These are phyloP conservation scores for Fraxinus cuspidata DNA, from an alignment of 257 asterid genomes.

Conservation along the genomic window DNA sequence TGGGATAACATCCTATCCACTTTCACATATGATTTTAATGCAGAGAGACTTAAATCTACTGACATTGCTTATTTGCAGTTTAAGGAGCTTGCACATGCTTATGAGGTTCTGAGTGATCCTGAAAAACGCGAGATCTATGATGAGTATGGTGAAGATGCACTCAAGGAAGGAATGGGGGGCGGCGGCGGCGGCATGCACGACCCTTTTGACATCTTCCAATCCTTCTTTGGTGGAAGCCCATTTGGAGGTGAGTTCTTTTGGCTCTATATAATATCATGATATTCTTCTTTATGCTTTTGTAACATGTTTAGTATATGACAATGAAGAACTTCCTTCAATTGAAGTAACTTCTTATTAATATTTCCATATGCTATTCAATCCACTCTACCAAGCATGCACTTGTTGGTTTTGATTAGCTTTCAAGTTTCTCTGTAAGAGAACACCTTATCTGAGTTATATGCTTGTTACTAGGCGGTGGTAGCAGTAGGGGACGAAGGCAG, in stretches of 20 bases:
- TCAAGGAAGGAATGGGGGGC: constrained; percentile 48
- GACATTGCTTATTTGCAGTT: constrained; percentile 26
- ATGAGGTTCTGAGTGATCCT: constrained; percentile 47
- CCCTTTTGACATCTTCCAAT: constrained; percentile 46
- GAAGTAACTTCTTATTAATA: background rate
- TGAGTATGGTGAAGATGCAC: constrained; percentile 51
- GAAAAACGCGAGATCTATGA: constrained; percentile 49
- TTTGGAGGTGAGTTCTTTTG: constrained; percentile 35
- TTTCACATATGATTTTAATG: no score
- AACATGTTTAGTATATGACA: background rate
- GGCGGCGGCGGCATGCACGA: constrained; percentile 38
- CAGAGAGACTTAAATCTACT: no score
- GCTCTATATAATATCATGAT: background rate
- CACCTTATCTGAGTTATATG: background rate
- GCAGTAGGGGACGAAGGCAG: constrained; percentile 46
- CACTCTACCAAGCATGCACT: background rate
- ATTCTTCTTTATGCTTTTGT: background rate
- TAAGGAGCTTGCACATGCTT: constrained; percentile 52
- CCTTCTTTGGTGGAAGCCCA: constrained; percentile 35
- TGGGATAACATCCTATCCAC: no score
- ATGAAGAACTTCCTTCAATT: background rate
- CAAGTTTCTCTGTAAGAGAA: background rate
- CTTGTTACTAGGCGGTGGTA: constrained; percentile 33
- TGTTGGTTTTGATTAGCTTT: background rate
- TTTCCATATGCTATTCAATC: background rate